Base-by-base conservation (phyloP, 1,284 basidiomycete genomes). In the Cryptococcus sp. region DNA sequence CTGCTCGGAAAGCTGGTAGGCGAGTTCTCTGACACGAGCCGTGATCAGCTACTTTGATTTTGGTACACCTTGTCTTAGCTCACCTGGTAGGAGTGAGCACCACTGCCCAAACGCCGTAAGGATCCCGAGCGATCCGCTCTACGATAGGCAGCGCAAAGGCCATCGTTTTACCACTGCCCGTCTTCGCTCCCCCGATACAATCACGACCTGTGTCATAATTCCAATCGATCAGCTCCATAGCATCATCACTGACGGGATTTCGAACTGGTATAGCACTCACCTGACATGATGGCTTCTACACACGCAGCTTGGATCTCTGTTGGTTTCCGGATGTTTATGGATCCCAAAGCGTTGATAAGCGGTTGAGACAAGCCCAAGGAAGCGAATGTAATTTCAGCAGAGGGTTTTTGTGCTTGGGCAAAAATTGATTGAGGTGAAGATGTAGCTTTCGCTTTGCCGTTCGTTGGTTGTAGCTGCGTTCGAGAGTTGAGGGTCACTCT, bases 101-200 rank as follows among this genome's bases (percentile, higher is more conserved):
- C 15, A 99, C 82, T 0, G 93, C 93, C 74, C 88, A 98, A 29
- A 98, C 89, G 1, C 94, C 95, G 67, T 91, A 95, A 7, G 94
- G 93, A 76, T 97, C 93, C 3, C 83, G 79, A 0, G 89, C 86
- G 22, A 99, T 83, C 70, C 86, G 86, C 78, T 99, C 93, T 7
- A 99, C 82, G 52, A 98, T 96, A 1, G 96, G 96, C 11, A 99
- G 79, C 1, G 95, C 93, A 68, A 99, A 99, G 0, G 96, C 94
- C 57, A 99, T 87, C 0, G 96, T 99, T 81, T 99, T 99, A 69
- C 95, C 95, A 10, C 91, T 94, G 59, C 95, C 96, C 0, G 95
- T 99, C 80, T 98, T 95, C 1, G 96, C 94, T 62, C 96, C 94
- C 34, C 96, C 96, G 62, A 97, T 91, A 73, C 91, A 94, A 78